These are phyloP conservation scores for Geotrichum cucujoidarum DNA, from an alignment of 1,139 yeast species.

Conservation along the genomic window DNA sequence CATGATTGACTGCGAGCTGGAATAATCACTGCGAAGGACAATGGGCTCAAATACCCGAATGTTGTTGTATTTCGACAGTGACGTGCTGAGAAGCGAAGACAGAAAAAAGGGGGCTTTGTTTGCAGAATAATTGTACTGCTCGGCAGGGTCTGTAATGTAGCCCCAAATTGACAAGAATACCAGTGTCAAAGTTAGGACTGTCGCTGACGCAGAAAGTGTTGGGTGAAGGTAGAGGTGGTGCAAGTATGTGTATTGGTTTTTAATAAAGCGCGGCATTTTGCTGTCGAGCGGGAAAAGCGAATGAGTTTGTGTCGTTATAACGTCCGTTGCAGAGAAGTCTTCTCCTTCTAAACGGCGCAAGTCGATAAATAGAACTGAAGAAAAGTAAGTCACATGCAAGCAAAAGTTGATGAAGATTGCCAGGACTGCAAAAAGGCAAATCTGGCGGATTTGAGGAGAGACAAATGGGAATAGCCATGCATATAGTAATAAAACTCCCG, in stretches of 20 bases:
- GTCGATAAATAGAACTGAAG: constrained; percentile 63
- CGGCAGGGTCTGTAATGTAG: constrained; percentile 10
- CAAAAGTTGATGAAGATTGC: constrained; percentile 52
- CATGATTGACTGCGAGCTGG: neutral
- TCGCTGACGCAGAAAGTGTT: constrained; percentile 12
- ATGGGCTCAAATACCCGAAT: constrained; percentile 16
- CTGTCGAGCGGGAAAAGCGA: neutral
- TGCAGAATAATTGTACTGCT: constrained; percentile 12
- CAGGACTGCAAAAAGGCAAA: constrained; percentile 40
- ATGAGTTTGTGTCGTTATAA: neutral
- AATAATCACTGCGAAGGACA: constrained; percentile 13
- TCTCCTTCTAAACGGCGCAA: constrained; percentile 57
- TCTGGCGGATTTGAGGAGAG: constrained; percentile 37
- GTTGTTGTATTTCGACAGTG: constrained; percentile 6
- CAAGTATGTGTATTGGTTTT: constrained; percentile 6
- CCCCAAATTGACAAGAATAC: constrained; percentile 13
- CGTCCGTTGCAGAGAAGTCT: constrained; percentile 38
- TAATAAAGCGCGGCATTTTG: constrained; percentile 6
- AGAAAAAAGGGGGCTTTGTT: constrained; percentile 15
- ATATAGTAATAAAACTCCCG: constrained; percentile 28
- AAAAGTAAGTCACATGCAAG: constrained; percentile 57
- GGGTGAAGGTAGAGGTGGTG: constrained; percentile 12
- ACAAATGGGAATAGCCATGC: constrained; percentile 22
- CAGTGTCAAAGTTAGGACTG: neutral
- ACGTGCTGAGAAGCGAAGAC: constrained; percentile 6